Evolutionary conservation across 2,329 filamentous ascomycete genomes (phyloP).

Genomic region (Scedosporium boydii): DNA sequence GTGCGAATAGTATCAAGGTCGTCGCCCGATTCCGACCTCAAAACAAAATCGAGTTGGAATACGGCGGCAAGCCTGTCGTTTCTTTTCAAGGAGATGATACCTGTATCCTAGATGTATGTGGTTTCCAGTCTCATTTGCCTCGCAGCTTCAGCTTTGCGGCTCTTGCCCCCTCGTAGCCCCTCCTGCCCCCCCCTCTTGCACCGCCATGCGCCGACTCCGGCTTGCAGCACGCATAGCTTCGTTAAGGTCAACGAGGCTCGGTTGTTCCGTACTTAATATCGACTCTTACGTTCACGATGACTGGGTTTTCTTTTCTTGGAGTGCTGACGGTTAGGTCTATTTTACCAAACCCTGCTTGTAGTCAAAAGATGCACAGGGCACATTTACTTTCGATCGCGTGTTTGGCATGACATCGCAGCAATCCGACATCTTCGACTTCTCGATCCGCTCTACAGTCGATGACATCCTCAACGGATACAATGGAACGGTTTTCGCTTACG

Average conservation of each 20-base stretch:
- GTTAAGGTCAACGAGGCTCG: too few relatives aligned
- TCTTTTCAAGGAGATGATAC: constrained; percentile 82
- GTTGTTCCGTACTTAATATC: too few relatives aligned
- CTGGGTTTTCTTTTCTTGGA: not conserved
- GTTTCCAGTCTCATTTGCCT: constrained; percentile 1
- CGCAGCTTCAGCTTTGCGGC: constrained; percentile 2
- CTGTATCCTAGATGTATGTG: constrained; percentile 70
- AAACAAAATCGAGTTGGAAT: constrained; percentile 86
- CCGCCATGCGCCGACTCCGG: not conserved
- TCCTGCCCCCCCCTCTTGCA: not conserved
- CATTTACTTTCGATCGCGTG: constrained; percentile 95
- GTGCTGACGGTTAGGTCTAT: not conserved
- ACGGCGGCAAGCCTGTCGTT: constrained; percentile 87
- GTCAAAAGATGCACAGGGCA: constrained; percentile 73
- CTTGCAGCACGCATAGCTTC: not conserved
- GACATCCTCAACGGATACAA: constrained; percentile 99
- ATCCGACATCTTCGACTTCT: constrained; percentile 94
- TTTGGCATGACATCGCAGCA: constrained; percentile 92
- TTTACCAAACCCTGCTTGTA: constrained; percentile 25
- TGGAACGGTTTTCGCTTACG: constrained; percentile 96
- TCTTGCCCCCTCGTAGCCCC: constrained; percentile 5
- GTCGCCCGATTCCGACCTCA: constrained; percentile 96
- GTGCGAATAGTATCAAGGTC: constrained; percentile 66
- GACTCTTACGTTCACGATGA: too few relatives aligned
- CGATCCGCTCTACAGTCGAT: constrained; percentile 89